Base-by-base conservation (phyloP, 2,329 filamentous ascomycete species). In the Phaeophleospora eucalypticola region DNA sequence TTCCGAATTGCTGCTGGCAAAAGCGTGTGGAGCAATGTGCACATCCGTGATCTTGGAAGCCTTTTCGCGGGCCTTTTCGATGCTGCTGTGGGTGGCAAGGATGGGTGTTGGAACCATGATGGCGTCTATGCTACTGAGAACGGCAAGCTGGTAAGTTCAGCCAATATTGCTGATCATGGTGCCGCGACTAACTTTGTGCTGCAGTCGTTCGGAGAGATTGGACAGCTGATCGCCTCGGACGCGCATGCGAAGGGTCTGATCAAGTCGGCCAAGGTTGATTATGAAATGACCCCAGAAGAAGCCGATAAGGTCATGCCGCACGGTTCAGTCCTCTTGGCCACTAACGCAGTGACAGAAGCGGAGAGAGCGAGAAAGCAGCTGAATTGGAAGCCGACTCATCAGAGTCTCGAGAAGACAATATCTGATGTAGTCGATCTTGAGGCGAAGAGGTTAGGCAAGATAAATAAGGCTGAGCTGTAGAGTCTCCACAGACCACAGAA, bases 81-180 rank as follows among this genome's bases (percentile, higher is more conserved):
- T 27, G 75, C 76, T 2, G 80, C 80, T 0, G 49, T 44, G 6
- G 58, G 71, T 2, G 61, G 69, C 4, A 21, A 42, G 9, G 64
- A 66, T 12, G 64, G 61, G 10, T 48, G 43, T 18, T 86, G 84
- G 73, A 81, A 81, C 2, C 63, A 65, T 0, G 64, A 77, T 29
- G 82, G 72, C 1, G 87, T 87, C 56, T 87, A 81, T 67, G 80
- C 87, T 50, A 71, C 76, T 4, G 80, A 84, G 60, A 77, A 74
- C 52, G 83, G 79, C 2, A 66, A 74, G 34, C 78, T 87, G 82
- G 41, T 43, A 20, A 18, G 41, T 35, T 12, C 4, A 7, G n/a
- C n/a, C n/a, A 35, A 3, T 8, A n/a, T 2, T 17, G 27, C n/a
- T 4, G 19, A 17, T 32, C 14, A 10, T 17, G 14, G 14, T 10